Conservation (phyloP, 2,329 filamentous ascomycete species). For the Sclerotinia sclerotiorum region DNA sequence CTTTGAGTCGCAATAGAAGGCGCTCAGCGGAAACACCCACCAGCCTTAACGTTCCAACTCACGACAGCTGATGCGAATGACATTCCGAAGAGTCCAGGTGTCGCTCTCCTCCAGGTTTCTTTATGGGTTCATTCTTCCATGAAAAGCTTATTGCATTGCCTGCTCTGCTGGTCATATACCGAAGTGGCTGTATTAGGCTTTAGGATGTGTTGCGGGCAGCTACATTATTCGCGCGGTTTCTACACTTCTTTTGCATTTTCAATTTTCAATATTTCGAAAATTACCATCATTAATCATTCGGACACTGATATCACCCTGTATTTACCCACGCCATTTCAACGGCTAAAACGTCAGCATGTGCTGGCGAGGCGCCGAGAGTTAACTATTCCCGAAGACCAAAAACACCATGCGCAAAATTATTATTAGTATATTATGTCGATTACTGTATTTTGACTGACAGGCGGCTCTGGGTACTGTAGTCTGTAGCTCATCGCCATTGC, state of each 20-base stretch:
- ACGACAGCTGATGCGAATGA: slow-evolving; percentile 15
- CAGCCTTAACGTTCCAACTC: slow-evolving; percentile 17
- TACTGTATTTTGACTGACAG: background rate
- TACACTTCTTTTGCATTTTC: slow-evolving; percentile 4
- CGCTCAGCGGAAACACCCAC: slow-evolving; percentile 15
- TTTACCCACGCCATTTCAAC: slow-evolving; percentile 13
- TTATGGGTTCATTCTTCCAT: background rate
- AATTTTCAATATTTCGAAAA: background rate
- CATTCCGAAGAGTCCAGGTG: slow-evolving; percentile 5
- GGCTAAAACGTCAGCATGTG: slow-evolving; percentile 8
- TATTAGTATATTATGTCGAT: background rate
- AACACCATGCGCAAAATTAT: background rate
- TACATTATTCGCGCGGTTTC: slow-evolving; percentile 9
- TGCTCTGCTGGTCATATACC: background rate
- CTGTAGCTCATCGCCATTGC: background rate
- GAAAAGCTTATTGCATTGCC: slow-evolving; percentile 13
- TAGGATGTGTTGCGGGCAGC: background rate
- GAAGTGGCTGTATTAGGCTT: background rate
- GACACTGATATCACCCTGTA: slow-evolving; percentile 7
- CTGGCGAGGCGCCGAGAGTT: background rate
- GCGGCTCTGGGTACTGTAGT: background rate
- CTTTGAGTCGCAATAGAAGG: slow-evolving; percentile 17
- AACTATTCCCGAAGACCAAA: slow-evolving; percentile 6
- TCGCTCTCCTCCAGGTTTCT: background rate
- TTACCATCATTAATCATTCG: background rate